A percentile compares a stretch with the other conserved stretches of the same genome.
These are phyloP conservation scores for Solanum infundibuliforme DNA, from an alignment of 257 asterid species.

Conservation along the genomic window DNA sequence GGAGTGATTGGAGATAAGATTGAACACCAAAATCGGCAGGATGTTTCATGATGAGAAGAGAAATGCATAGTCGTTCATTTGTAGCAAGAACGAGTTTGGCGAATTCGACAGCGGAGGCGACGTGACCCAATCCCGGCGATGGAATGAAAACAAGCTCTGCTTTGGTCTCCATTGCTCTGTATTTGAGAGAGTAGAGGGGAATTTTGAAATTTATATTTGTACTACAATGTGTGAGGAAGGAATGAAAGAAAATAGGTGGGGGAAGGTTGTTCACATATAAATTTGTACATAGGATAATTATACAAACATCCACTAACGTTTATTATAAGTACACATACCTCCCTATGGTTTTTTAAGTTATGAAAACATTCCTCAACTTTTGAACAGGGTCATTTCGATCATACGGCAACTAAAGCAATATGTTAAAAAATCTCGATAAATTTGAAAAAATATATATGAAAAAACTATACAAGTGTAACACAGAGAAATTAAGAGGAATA, in stretches of 20 bases:
- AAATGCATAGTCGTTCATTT: not conserved
- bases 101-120: constrained; percentile 8
- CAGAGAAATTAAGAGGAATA: too few species aligned
- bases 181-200: not conserved
- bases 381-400: not conserved
- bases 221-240: not conserved
- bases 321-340: not conserved
- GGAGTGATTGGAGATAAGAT: not conserved
- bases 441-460: too few species aligned
- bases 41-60: constrained; percentile 4
- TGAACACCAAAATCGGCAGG: constrained; percentile 8
- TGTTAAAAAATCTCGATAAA: too few species aligned
- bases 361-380: not conserved
- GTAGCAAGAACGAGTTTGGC: constrained; percentile 1
- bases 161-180: not conserved
- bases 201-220: not conserved
- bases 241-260: not conserved
- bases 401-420: too few species aligned
- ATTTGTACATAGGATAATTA: not conserved
- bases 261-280: not conserved
- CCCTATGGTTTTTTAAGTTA: not conserved
- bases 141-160: constrained; percentile 17
- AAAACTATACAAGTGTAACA: too few species aligned
- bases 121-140: constrained; percentile 19
- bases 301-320: not conserved